Conservation (phyloP, 2,329 filamentous ascomycete genomes). For the Apiospora pterosperma region DNA sequence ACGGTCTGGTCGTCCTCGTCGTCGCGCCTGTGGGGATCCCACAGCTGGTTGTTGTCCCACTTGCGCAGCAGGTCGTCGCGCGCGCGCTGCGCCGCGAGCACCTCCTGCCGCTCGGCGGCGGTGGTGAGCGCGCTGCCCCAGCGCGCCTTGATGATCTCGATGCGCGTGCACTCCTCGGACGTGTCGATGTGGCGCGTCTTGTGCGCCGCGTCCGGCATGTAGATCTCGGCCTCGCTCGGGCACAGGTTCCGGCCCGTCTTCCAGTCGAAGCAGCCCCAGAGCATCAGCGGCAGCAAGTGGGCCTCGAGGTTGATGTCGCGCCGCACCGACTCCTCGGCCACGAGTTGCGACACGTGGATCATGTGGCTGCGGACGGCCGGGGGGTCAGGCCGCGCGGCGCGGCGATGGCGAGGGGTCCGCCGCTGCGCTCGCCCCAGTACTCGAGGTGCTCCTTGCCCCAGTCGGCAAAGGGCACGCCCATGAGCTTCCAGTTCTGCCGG, state of each 20-base stretch:
- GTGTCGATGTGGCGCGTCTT: constrained; percentile 29
- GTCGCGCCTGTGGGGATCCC: neutral
- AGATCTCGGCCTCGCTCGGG: constrained; percentile 47
- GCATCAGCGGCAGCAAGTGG: constrained; percentile 53
- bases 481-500: constrained; percentile 26
- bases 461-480: constrained; percentile 49
- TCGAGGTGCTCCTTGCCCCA: constrained; percentile 53
- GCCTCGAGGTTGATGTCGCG: constrained; percentile 51
- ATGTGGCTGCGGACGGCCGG: constrained; percentile 42
- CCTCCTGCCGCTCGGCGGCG: neutral
- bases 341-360: constrained; percentile 47
- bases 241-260: constrained; percentile 47
- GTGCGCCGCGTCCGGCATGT: constrained; percentile 46
- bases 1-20: neutral
- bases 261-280: constrained; percentile 61
- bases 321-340: constrained; percentile 52
- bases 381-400: constrained; percentile 20
- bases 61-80: neutral
- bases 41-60: neutral
- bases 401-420: neutral
- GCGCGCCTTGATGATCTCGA: constrained; percentile 7
- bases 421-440: constrained; percentile 47
- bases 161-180: constrained; percentile 10
- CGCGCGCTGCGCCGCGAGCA: neutral
- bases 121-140: neutral